Conservation (phyloP, 1,284 basidiomycete species). For the Irpex rosettiformis region DNA sequence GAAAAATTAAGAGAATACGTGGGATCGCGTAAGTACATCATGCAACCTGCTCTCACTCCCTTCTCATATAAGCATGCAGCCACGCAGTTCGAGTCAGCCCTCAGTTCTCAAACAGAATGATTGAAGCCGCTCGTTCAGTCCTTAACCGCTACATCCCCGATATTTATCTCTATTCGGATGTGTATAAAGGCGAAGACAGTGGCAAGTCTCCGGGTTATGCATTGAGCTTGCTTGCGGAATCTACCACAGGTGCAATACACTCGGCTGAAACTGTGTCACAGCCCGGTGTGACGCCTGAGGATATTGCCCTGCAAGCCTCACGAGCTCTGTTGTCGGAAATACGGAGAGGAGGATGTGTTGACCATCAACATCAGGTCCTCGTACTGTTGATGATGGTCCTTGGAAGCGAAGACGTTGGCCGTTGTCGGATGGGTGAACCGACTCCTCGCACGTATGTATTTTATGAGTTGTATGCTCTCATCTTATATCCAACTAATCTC, state of each 20-base stretch:
- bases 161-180: slow-evolving; percentile 97
- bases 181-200: slow-evolving; percentile 96
- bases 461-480: slow-evolving; percentile 17
- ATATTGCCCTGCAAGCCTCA: slow-evolving; percentile 82
- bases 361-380: slow-evolving; percentile 87
- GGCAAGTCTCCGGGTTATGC: slow-evolving; percentile 98
- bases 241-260: slow-evolving; percentile 88
- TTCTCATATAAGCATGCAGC: slow-evolving; percentile 35
- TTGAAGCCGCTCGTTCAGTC: slow-evolving; percentile 88
- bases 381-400: slow-evolving; percentile 90
- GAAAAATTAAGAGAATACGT: slow-evolving; percentile 91
- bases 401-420: slow-evolving; percentile 94
- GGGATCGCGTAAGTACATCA: slow-evolving; percentile 81
- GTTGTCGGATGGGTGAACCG: slow-evolving; percentile 82
- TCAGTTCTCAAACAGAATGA: slow-evolving; percentile 97
- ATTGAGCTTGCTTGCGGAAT: slow-evolving; percentile 86
- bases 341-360: slow-evolving; percentile 84
- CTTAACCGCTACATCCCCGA: slow-evolving; percentile 97
- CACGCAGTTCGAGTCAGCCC: slow-evolving; percentile 95
- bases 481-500: slow-evolving; percentile 6
- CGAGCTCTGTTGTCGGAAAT: slow-evolving; percentile 80
- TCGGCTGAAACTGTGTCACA: slow-evolving; percentile 83
- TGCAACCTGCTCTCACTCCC: neutral
- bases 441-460: slow-evolving; percentile 72
- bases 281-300: slow-evolving; percentile 85